Percentiles rank a stretch among this genome's conserved stretches.
Conservation (phyloP, 257 asterid genomes). For the Schizonepeta tenuifolia region DNA sequence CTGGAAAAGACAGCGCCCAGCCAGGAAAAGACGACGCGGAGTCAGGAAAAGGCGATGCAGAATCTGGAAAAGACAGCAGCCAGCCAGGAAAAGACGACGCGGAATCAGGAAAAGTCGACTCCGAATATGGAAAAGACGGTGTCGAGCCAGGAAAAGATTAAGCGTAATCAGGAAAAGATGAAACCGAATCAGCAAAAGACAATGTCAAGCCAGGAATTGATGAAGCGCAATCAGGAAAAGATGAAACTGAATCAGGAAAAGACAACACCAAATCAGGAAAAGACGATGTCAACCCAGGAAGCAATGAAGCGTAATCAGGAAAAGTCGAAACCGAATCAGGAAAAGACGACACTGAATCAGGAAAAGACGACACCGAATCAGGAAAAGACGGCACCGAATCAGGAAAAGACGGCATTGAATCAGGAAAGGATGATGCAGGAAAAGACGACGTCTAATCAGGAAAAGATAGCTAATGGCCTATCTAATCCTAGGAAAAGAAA, state of each 20-base stretch:
- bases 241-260: not conserved
- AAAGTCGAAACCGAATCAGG: not conserved
- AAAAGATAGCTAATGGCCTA: conserved; percentile 28
- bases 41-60: not conserved
- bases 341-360: not conserved
- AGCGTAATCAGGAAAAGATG: not conserved
- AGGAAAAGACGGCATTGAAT: not conserved
- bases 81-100: conserved; percentile 15
- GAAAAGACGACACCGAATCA: not conserved
- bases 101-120: not conserved
- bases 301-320: not conserved
- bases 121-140: conserved; percentile 9
- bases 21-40: conserved; percentile 18
- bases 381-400: not conserved
- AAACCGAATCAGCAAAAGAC: conserved; percentile 1
- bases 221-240: not conserved
- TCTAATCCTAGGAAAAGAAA: conserved; percentile 34
- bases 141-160: not conserved
- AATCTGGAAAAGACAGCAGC: too few species aligned
- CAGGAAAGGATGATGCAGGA: conserved; percentile 10
- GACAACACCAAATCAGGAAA: conserved; percentile 22
- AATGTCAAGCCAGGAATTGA: not conserved
- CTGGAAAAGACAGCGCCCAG: not conserved
- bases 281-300: not conserved
- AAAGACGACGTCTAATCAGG: not conserved